Evolutionary conservation across 345 rosid genomes (phyloP), one percentile per base, ranked within the genome.

Genomic region (Populus simonii): DNA sequence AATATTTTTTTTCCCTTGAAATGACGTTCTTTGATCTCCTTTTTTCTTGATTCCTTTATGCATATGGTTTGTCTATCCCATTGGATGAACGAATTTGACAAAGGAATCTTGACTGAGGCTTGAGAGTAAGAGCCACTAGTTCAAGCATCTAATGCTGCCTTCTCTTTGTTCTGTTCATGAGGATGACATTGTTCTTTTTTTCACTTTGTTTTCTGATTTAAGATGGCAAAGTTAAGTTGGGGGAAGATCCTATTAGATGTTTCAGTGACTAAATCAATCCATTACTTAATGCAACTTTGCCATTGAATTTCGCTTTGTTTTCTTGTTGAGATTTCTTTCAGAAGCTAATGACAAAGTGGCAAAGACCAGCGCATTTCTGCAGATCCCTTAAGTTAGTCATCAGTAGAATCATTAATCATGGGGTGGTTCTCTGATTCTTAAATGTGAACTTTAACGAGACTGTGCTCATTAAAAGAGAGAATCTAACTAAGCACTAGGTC

Each of bases 121-220:
- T 36, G 71, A 68, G 70, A 75, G 49, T 15, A 10, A 80, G 65
- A 76, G 76, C 89, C 89, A 80, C 86, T 73, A 78, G 74, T 66
- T 75, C 36, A 73, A 82, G 89, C 85, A 88, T 85, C 88, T 71
- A 70, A 84, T 86, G 80, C 88, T 78, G 74, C 77, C 74, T 65
- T 66, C 20, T 51, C 41, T 68, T 71, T 78, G 66, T 31, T 70
- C 78, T 68, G 67, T 69, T 39, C 74, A 41, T 75, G 81, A 86
- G 70, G 18, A 41, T 71, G 80, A 75, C 41, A 51, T 23, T n/a
- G 31, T 71, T 67, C 35, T 25, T 16, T 33, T 74, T 74, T 72
- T 20, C 73, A 22, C 68, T 66, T 72, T 78, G 68, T 76, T 68
- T 62, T 49, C 73, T 41, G 25, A 57, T 20, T 71, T 45, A 33